Evolutionary conservation across 208 protist species (phyloP), one percentile per base, ranked within the genome.

Genomic region (Blastocrithidia nonstop): DNA sequence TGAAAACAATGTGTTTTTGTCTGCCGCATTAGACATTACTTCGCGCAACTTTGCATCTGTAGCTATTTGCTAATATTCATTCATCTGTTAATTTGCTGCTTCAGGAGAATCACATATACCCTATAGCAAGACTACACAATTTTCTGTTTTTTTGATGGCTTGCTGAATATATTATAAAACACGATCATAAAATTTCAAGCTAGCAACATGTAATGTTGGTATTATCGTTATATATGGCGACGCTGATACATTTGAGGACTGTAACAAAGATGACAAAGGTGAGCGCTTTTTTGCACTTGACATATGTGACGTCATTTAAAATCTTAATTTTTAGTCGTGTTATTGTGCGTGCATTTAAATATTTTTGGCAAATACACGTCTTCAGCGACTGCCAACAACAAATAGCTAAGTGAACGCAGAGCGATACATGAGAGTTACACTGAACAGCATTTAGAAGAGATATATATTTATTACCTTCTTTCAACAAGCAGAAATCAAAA

Each of bases 131-230:
- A 92, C 76, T 17, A 86, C 59, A 4, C 71, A 68, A 51, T 82
- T 70, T 22, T 51, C 44, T 41, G 74, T 66, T 49, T 64, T 51
- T 19, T 61, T 45, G 22, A 81, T 66, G n/a, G 83, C 71, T 26
- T 72, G 44, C 39, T 74, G 54, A 60, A 92, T 75, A 61, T 92
- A 92, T 52, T 88, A 68, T 3, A 92, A 64, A 24, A 88, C 75
- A 11, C 59, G 60, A 41, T 92, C 83, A 47, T 92, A 92, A 42
- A 92, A 92, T 32, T 62, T 40, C 21, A 87, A 61, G 38, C 72
- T 75, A 16, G 75, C 83, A 2, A 92, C 73, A 43, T 92, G 83
- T 38, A 92, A 68, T 16, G 73, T 88, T 0, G 83, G 83, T 37
- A 92, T 86, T 15, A 92, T 28, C 7, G 83, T 92, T 36, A 92